These are phyloP conservation scores for Bruguiera parviflora DNA, from an alignment of 345 rosid species.

Conservation along the genomic window DNA sequence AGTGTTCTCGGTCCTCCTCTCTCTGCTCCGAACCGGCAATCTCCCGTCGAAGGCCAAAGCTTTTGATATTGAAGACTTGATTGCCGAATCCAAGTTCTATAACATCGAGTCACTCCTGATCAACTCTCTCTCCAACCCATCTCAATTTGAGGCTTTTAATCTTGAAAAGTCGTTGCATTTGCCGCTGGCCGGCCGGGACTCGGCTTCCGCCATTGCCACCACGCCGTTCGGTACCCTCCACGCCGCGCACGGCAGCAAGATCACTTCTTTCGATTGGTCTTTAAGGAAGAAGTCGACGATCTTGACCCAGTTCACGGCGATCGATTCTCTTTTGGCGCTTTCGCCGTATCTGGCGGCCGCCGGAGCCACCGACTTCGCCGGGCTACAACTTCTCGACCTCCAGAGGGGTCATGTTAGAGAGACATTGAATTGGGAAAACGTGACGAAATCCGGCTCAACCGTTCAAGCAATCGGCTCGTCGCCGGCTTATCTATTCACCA, in stretches of 20 bases:
- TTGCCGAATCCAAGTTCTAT: conserved; percentile 72
- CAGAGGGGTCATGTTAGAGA: conserved; percentile 55
- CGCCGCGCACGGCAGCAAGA: conserved; percentile 86
- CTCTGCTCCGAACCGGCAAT: conserved; percentile 71
- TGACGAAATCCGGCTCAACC: conserved; percentile 62
- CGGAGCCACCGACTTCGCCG: conserved; percentile 88
- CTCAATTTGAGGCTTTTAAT: conserved; percentile 75
- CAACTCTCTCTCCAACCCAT: conserved; percentile 51
- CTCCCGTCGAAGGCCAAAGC: conserved; percentile 66
- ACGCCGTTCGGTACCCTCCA: conserved; percentile 61
- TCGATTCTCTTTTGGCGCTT: conserved; percentile 71
- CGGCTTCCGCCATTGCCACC: conserved; percentile 59
- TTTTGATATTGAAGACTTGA: conserved; percentile 60
- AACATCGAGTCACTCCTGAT: conserved; percentile 57
- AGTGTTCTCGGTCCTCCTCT: conserved; percentile 67
- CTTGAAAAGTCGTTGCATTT: conserved; percentile 54
- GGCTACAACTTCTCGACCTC: conserved; percentile 74
- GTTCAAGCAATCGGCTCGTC: conserved; percentile 85
- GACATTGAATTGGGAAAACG: conserved; percentile 67
- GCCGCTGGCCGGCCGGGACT: conserved; percentile 67
- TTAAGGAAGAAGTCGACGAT: conserved; percentile 60
- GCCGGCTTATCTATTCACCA: conserved; percentile 52
- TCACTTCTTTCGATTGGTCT: conserved; percentile 90
- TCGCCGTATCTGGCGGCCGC: conserved; percentile 60
- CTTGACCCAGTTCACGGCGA: conserved; percentile 70